These are phyloP conservation scores for Cucurbitaria berberidis DNA, from an alignment of 2,329 filamentous ascomycete genomes.

Conservation along the genomic window DNA sequence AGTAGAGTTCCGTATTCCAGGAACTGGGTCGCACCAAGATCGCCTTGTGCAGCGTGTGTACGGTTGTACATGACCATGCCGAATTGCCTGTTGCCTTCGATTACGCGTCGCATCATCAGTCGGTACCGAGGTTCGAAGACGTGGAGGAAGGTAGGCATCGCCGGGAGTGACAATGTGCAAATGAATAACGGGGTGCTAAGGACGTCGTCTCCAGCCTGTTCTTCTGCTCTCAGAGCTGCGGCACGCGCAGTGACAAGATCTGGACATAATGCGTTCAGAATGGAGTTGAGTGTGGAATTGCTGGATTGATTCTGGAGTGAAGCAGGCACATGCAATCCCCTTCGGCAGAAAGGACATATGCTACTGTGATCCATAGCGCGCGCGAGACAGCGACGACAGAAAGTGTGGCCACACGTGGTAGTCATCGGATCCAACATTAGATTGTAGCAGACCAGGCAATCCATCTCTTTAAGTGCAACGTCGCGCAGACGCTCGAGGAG, in stretches of 20 bases:
- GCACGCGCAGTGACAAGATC: constrained; percentile 65
- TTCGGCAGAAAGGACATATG: constrained; percentile 81
- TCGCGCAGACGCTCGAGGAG: constrained; percentile 67
- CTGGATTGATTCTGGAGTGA: constrained; percentile 58
- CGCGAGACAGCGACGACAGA: constrained; percentile 80
- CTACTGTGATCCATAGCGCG: constrained; percentile 78
- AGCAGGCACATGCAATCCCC: constrained; percentile 62
- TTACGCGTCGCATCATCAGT: constrained; percentile 81
- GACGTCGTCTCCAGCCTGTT: constrained; percentile 61
- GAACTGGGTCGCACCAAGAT: constrained; percentile 63
- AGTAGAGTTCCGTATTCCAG: constrained; percentile 79
- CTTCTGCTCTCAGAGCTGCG: constrained; percentile 63
- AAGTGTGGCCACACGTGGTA: constrained; percentile 86
- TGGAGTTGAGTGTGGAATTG: constrained; percentile 67
- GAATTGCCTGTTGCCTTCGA: constrained; percentile 77
- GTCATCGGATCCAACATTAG: constrained; percentile 83
- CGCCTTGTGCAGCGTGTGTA: constrained; percentile 58
- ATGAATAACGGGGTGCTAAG: constrained; percentile 73
- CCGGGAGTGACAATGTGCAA: constrained; percentile 80
- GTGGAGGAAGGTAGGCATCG: constrained; percentile 82
- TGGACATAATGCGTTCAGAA: constrained; percentile 74
- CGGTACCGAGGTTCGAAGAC: constrained; percentile 93
- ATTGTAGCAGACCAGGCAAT: constrained; percentile 88
- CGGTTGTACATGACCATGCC: constrained; percentile 81
- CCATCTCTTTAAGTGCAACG: constrained; percentile 71